Percentiles rank a stretch among this genome's conserved stretches.
These are phyloP conservation scores for Trichoderma aggressivum DNA, from an alignment of 2,329 filamentous ascomycete species.

Conservation along the genomic window DNA sequence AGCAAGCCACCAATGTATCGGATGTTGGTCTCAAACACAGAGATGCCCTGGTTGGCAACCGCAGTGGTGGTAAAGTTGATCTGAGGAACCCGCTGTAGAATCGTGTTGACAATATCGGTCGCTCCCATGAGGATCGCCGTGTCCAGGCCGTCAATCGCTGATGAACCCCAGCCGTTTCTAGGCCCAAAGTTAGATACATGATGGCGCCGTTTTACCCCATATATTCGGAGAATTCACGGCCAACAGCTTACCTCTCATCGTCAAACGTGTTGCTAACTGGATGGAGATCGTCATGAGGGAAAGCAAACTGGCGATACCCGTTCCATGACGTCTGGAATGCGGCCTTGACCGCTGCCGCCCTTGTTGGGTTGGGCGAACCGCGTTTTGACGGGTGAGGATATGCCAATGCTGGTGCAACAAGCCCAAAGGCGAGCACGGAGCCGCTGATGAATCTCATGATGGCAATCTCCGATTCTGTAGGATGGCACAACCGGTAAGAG, in stretches of 20 bases:
- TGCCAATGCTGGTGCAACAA: slow-evolving; percentile 10
- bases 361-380: slow-evolving; percentile 31
- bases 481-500: neutral
- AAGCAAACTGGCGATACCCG: slow-evolving; percentile 71
- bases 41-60: slow-evolving; percentile 50
- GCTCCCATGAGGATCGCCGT: slow-evolving; percentile 78
- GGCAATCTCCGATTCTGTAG: neutral
- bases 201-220: neutral
- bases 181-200: neutral
- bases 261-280: slow-evolving; percentile 62
- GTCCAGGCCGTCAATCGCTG: slow-evolving; percentile 73
- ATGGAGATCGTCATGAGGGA: slow-evolving; percentile 71
- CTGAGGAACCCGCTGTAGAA: slow-evolving; percentile 65
- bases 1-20: slow-evolving; percentile 79
- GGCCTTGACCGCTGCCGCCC: slow-evolving; percentile 61
- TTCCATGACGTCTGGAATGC: slow-evolving; percentile 70
- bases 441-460: slow-evolving; percentile 4
- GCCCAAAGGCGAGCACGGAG: slow-evolving; percentile 13
- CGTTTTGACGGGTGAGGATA: neutral
- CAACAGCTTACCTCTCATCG: slow-evolving; percentile 62
- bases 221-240: neutral
- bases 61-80: slow-evolving; percentile 67
- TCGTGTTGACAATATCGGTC: slow-evolving; percentile 62
- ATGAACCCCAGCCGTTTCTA: slow-evolving; percentile 83
- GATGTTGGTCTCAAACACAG: slow-evolving; percentile 87